A percentile compares a stretch with the other conserved stretches of the same genome.
Conservation (phyloP, 1,139 yeast species). For the Geotrichum restrictum region DNA sequence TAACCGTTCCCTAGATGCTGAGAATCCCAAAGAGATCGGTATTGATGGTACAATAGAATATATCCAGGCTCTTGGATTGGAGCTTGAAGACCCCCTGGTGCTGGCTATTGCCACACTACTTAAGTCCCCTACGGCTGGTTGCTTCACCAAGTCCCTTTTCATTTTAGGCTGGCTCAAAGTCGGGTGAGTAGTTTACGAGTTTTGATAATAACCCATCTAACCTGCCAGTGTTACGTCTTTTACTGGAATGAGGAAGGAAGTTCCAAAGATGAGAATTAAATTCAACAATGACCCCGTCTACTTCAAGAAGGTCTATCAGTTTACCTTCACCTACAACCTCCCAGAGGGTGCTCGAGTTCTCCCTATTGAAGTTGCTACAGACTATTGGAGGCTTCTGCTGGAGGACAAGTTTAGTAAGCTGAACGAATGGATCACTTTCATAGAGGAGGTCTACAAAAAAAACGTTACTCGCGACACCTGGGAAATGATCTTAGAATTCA, state of each 20-base stretch:
- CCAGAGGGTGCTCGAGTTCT: conserved; percentile 61
- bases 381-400: conserved; percentile 73
- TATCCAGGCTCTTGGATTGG: conserved; percentile 60
- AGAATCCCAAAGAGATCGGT: conserved; percentile 44
- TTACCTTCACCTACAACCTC: conserved; percentile 63
- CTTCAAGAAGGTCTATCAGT: conserved; percentile 60
- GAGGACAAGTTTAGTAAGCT: conserved; percentile 38
- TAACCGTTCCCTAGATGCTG: conserved; percentile 14
- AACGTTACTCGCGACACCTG: conserved; percentile 70
- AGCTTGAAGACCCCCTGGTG: conserved; percentile 69
- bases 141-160: conserved; percentile 50
- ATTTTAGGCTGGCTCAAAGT: conserved; percentile 52
- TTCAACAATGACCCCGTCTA: conserved; percentile 42
- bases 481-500: conserved; percentile 75
- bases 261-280: conserved; percentile 41
- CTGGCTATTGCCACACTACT: conserved; percentile 67
- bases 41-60: conserved; percentile 73
- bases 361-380: conserved; percentile 58
- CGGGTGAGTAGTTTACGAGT: conserved; percentile 29
- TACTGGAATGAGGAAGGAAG: conserved; percentile 48
- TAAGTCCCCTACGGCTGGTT: conserved; percentile 63
- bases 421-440: conserved; percentile 53
- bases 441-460: conserved; percentile 41
- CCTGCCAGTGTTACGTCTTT: conserved; percentile 39
- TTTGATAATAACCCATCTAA: conserved; percentile 22